Conservation (phyloP, 1,139 yeast genomes). For the Geotrichum fermentans region DNA sequence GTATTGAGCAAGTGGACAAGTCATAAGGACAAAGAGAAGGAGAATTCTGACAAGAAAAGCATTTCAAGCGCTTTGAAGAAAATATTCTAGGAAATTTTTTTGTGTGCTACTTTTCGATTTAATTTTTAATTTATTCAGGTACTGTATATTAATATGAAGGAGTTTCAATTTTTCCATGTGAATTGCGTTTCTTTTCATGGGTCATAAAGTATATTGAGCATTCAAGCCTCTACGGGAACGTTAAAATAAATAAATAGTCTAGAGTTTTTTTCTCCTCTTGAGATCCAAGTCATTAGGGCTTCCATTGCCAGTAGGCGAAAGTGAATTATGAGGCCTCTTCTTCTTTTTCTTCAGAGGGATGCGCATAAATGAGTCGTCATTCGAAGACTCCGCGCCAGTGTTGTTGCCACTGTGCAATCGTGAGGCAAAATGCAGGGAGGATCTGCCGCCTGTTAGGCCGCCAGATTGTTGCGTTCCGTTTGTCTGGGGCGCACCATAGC, state of each 20-base stretch:
- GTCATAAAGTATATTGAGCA: background rate
- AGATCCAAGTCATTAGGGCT: background rate
- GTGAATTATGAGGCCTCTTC: slow-evolving; percentile 17
- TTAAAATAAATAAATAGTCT: background rate
- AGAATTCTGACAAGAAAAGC: background rate
- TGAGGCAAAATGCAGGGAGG: slow-evolving; percentile 17
- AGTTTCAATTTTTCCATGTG: background rate
- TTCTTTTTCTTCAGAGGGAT: slow-evolving; percentile 22
- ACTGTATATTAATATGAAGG: background rate
- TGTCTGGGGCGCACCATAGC: background rate
- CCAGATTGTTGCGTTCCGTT: slow-evolving; percentile 2
- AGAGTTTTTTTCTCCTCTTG: slow-evolving; percentile 7
- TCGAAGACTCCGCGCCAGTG: slow-evolving; percentile 26
- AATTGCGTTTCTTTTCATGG: background rate
- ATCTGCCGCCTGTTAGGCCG: slow-evolving; percentile 10
- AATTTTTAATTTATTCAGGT: background rate
- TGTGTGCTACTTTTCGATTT: background rate
- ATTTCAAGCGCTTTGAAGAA: background rate
- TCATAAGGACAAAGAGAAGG: background rate
- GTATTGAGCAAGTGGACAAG: too few species aligned
- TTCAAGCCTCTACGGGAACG: background rate
- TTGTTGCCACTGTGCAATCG: slow-evolving; percentile 20
- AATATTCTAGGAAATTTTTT: background rate
- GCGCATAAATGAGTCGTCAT: slow-evolving; percentile 25
- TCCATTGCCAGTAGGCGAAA: slow-evolving; percentile 17